Evolutionary conservation across 306 rosid species (phyloP), one percentile per base, ranked within the genome.

Genomic region (Argentina anserina): DNA sequence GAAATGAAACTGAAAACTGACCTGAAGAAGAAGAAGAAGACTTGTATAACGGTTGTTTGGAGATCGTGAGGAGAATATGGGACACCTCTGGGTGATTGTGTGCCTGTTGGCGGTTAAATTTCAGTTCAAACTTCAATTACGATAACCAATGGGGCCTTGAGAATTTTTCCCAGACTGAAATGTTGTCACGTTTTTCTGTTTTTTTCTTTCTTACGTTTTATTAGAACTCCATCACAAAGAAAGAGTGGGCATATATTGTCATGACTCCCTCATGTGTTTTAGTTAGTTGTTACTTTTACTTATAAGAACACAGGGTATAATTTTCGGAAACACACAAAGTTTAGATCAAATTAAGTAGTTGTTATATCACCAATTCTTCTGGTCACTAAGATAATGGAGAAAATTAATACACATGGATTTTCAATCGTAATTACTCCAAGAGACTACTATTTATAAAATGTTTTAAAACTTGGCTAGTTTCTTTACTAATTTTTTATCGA

Each of bases 61-160:
- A 49, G 67, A 34, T 69, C 63, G 69, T 60, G 75, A 31, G 29
- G 52, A 26, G 14, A 15, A 3, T 29, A 34, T 61, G 75, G 80
- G 71, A 53, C 70, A 56, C 39, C 72, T 73, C 65, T 29, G 65
- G 47, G 74, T 20, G 36, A 71, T 67, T 53, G 7, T 53, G 63
- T 26, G 20, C 37, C 64, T 12, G 26, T 4, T 42, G 71, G 76
- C 78, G n/a, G 75, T 78, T 75, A 61, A 11, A 25, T 42, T 72
- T 59, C 29, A 59, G 33, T 58, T 59, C 63, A 52, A 25, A 23
- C 3, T 55, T 56, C 59, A 56, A 28, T 9, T 9, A 39, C 37
- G 21, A 25, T 34, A 5, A 17, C 55, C 43, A 45, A 21, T 43
- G 15, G 37, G 55, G 37, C 23, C 23, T 14, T 65, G 31, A 2